phyloP scores from a whole-genome alignment of 2,329 filamentous ascomycete genomes.

The Exophiala sp. region DNA sequence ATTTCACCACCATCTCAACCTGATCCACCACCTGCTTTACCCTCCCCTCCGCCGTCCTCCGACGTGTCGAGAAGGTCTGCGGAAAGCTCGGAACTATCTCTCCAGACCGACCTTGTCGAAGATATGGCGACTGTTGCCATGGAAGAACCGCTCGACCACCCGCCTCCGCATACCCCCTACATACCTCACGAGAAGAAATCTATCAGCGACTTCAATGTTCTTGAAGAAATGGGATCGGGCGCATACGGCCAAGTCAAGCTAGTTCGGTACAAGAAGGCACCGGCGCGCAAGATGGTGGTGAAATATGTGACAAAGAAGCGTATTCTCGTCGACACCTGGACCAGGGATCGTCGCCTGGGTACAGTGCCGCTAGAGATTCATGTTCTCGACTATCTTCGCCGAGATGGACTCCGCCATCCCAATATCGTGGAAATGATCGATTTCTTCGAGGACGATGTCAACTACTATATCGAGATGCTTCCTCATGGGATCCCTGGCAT shows the following conservation, averaged over 20 bases:
- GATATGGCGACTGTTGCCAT: slow-evolving; percentile 47
- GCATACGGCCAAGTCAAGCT: slow-evolving; percentile 98
- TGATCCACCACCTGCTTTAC: slow-evolving; percentile 62
- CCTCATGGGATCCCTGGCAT: slow-evolving; percentile 93
- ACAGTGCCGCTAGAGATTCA: slow-evolving; percentile 97
- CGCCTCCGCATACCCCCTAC: slow-evolving; percentile 26
- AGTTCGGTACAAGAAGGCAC: slow-evolving; percentile 70
- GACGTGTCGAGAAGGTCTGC: slow-evolving; percentile 31
- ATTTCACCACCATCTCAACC: slow-evolving; percentile 72
- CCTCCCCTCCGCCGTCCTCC: slow-evolving; percentile 32
- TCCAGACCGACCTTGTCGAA: slow-evolving; percentile 35
- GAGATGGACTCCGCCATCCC: slow-evolving; percentile 59
- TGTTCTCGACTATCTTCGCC: slow-evolving; percentile 84
- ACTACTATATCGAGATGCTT: slow-evolving; percentile 98
- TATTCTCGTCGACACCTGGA: slow-evolving; percentile 98
- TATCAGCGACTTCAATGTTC: slow-evolving; percentile 82
- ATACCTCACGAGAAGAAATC: slow-evolving; percentile 60
- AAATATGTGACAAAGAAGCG: slow-evolving; percentile 97
- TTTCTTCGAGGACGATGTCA: slow-evolving; percentile 60
- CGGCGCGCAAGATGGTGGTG: slow-evolving; percentile 72
- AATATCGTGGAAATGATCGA: slow-evolving; percentile 66
- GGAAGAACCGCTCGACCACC: slow-evolving; percentile 39
- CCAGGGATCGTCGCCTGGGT: slow-evolving; percentile 80
- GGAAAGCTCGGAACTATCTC: slow-evolving; percentile 37
- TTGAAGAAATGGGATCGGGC: slow-evolving; percentile 98